Percentiles rank a stretch among this genome's conserved stretches.
These are phyloP conservation scores for Lepiota venenata DNA, from an alignment of 768 basidiomycete species.

Conservation along the genomic window DNA sequence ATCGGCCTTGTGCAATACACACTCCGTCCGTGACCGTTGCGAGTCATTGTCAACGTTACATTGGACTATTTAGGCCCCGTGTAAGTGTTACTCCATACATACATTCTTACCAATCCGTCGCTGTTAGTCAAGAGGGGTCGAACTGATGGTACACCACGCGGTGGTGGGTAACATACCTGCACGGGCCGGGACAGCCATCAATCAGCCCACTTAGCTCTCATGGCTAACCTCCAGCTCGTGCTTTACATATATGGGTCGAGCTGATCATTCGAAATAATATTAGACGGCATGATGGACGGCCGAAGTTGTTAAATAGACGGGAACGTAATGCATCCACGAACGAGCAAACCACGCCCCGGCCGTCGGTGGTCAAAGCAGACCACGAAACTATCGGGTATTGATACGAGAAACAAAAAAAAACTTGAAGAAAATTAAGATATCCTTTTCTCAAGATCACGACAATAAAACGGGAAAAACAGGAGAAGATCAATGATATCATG, in stretches of 20 bases:
- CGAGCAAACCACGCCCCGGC: constrained; percentile 5
- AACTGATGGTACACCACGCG: no score
- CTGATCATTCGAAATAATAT: not conserved
- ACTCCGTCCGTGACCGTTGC: no score
- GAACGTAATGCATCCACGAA: not conserved
- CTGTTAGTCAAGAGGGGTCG: not conserved
- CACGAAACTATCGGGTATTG: not conserved
- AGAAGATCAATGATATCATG: no score
- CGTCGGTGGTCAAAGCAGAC: not conserved
- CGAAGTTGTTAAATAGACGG: not conserved
- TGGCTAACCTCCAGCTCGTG: not conserved
- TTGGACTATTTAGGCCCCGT: not conserved
- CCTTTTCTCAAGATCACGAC: no score
- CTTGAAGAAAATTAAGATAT: not conserved
- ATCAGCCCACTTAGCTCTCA: not conserved
- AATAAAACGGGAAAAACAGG: no score
- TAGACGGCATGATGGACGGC: not conserved
- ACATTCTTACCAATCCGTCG: not conserved
- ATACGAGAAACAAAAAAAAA: not conserved
- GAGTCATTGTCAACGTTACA: not conserved
- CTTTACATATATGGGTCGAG: not conserved
- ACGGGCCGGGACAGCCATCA: not conserved
- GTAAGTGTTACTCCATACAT: no score
- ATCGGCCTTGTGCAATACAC: no score
- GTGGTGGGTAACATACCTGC: no score